Conservation (phyloP, 2,329 filamentous ascomycete species). For the Ophidiomyces ophidiicola region DNA sequence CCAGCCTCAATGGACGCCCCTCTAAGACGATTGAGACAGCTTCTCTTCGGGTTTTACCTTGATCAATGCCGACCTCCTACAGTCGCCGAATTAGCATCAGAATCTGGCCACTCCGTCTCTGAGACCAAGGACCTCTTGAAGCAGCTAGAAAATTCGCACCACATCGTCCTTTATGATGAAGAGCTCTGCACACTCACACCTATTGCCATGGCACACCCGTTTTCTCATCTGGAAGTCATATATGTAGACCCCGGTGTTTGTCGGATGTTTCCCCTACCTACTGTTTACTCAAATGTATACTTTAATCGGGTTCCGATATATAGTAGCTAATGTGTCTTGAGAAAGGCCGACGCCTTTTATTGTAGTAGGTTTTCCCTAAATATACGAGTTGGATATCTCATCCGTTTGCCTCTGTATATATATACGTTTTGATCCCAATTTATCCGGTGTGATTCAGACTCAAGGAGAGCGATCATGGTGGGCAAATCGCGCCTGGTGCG, state of each 20-base stretch:
- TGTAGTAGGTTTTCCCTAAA: constrained; percentile 5
- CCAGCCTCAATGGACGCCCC: constrained; percentile 4
- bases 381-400: not conserved
- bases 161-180: constrained; percentile 7
- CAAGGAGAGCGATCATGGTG: constrained; percentile 1
- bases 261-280: not conserved
- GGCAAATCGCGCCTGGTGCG: constrained; percentile 5
- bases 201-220: constrained; percentile 8
- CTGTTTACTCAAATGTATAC: not conserved
- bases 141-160: not conserved
- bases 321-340: too few species aligned
- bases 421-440: too few species aligned
- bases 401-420: too few species aligned
- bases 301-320: too few species aligned
- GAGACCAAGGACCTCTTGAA: not conserved
- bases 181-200: constrained; percentile 1
- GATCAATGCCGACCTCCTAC: constrained; percentile 5
- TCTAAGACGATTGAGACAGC: not conserved
- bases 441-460: too few species aligned
- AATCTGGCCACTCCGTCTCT: not conserved
- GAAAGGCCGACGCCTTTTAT: constrained; percentile 5
- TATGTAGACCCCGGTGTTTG: not conserved
- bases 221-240: constrained; percentile 8
- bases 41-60: constrained; percentile 6
- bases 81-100: not conserved